Conservation (phyloP, 1,284 basidiomycete genomes). For the Ceratorhiza oryzae-sativae region DNA sequence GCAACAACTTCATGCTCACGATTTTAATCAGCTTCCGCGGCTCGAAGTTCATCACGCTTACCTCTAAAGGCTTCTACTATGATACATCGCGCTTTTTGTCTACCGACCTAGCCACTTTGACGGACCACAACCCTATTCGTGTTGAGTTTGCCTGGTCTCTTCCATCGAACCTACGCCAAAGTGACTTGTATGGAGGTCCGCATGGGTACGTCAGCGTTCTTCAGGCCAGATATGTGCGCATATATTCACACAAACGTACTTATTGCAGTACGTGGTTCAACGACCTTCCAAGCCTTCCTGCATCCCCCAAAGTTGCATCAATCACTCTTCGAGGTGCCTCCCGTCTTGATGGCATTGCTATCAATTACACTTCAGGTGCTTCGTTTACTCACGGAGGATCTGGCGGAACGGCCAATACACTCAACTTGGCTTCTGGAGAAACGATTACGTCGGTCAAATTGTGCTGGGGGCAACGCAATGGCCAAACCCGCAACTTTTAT, state of each 20-base stretch:
- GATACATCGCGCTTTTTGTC: conserved; percentile 51
- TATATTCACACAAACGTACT: background rate
- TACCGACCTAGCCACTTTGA: conserved; percentile 48
- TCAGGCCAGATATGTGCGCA: too few relatives aligned
- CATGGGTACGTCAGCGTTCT: conserved; percentile 47
- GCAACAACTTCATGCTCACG: background rate
- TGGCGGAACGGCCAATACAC: conserved; percentile 50
- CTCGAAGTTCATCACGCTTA: conserved; percentile 46
- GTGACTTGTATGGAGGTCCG: conserved; percentile 51
- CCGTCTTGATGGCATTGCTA: conserved; percentile 51
- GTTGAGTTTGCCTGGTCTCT: conserved; percentile 50
- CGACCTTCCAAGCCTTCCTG: conserved; percentile 44
- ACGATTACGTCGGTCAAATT: conserved; percentile 46
- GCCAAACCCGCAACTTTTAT: conserved; percentile 51
- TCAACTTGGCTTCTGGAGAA: conserved; percentile 48
- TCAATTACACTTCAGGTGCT: conserved; percentile 44
- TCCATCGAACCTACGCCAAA: conserved; percentile 49
- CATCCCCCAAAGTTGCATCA: conserved; percentile 44
- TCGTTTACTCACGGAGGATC: conserved; percentile 51
- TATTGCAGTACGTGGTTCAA: conserved; percentile 47
- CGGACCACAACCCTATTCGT: conserved; percentile 53
- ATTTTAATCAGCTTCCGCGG: conserved; percentile 44
- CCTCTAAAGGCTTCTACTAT: conserved; percentile 48
- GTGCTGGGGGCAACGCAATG: conserved; percentile 49
- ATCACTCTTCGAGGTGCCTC: conserved; percentile 51